These are phyloP conservation scores for Thermothielavioides terrestris DNA, from an alignment of 495 filamentous ascomycete genomes.

Conservation along the genomic window DNA sequence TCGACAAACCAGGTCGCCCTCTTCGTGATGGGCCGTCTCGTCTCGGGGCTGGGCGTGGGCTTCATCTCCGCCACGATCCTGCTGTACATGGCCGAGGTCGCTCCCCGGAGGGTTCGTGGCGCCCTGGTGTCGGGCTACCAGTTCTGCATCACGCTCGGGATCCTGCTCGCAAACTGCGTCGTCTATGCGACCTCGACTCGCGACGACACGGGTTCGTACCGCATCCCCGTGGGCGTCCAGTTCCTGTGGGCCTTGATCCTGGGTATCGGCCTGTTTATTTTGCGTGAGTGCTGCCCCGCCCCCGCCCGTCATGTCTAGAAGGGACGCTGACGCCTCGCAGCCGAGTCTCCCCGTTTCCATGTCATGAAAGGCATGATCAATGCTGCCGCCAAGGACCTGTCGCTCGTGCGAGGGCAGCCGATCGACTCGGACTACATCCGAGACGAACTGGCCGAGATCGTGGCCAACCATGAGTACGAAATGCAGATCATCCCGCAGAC, in stretches of 20 bases:
- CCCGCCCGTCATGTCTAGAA: no score
- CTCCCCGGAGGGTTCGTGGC: constrained; percentile 58
- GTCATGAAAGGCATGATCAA: constrained; percentile 65
- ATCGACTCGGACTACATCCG: constrained; percentile 55
- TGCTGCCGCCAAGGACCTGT: constrained; percentile 50
- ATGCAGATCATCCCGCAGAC: constrained; percentile 51
- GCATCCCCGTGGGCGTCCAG: constrained; percentile 63
- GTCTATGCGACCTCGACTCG: constrained; percentile 58
- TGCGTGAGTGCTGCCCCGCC: constrained; percentile 28
- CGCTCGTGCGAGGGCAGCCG: constrained; percentile 57
- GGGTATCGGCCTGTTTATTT: constrained; percentile 49
- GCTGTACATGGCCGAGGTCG: constrained; percentile 64
- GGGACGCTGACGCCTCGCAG: constrained; percentile 4
- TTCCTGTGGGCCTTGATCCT: constrained; percentile 63
- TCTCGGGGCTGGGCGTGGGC: constrained; percentile 64
- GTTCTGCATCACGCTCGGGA: constrained; percentile 66
- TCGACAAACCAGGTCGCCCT: constrained; percentile 29
- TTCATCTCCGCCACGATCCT: constrained; percentile 66
- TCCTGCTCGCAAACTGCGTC: constrained; percentile 65
- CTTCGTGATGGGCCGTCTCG: constrained; percentile 57
- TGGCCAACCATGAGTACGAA: constrained; percentile 76
- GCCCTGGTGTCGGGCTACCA: constrained; percentile 69
- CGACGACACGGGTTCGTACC: constrained; percentile 57
- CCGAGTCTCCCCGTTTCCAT: constrained; percentile 73
- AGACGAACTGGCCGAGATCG: constrained; percentile 68